Base-by-base conservation (phyloP, 164 flowering plant species). In the Nelumbo lutea region DNA sequence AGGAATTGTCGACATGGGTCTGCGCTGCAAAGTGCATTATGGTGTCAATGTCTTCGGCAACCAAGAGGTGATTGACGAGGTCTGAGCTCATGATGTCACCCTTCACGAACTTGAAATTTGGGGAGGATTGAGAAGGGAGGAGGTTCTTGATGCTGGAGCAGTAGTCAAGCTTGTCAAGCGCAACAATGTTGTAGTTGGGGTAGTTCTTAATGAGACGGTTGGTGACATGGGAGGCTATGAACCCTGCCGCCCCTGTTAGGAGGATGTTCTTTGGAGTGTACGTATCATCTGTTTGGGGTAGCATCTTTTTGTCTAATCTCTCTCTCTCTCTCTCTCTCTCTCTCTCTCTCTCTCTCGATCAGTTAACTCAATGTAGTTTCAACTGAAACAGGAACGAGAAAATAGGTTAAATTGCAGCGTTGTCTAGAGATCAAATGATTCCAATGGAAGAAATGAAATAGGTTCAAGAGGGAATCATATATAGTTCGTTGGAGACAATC, bases 11-110 rank as follows among this genome's bases (percentile, higher is more conserved):
- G 1, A 72, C 78, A 53, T 76, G 78, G 57, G 78, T 71, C 40
- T 76, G 75, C 13, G 78, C 78, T 14, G 78, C 78, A 72, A 76
- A 76, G 59, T 76, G 78, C 78, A 76, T 76, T 42, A 72, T 76
- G 8, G 78, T 76, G 59, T 76, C 75, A 39, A 76, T 76, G 14
- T 68, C 66, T 9, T 76, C 78, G 3, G 72, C 51, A 39, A 71
- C 47, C 48, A 76, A 69, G 66, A 76, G 66, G 50, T 76, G 69
- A 57, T 76, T 76, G 45, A 76, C 75, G 9, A 76, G 78, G 68
- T 76, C 78, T 1, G 72, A 66, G 43, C 75, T 72, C 0, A 67
- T 72, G 15, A 76, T 76, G 42, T 72, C 78, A 2, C 75, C 75
- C 45, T 76, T 76, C 67, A 72, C 75, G 38, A 76, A 76, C 43